These are phyloP conservation scores for Lactarius psammicola DNA, from an alignment of 768 basidiomycete genomes.

Conservation along the genomic window DNA sequence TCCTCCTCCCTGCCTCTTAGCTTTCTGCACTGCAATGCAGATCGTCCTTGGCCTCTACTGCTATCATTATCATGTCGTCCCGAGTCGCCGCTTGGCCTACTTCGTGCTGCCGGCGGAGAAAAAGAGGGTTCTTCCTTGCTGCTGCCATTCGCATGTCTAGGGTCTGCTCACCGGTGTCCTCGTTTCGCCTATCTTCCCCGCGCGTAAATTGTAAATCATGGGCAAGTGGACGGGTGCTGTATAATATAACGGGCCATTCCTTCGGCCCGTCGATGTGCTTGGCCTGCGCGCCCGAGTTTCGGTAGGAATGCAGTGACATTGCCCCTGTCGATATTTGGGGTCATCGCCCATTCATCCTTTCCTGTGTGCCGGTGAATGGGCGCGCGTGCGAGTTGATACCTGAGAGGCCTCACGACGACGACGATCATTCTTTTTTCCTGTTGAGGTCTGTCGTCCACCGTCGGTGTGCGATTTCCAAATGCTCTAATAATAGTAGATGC, in stretches of 20 bases:
- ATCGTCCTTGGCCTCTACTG: neutral
- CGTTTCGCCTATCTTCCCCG: neutral
- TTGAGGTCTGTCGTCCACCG: neutral
- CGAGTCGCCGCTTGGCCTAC: neutral
- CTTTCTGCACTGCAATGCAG: no score
- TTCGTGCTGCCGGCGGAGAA: neutral
- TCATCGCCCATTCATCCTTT: neutral
- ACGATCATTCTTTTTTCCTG: neutral
- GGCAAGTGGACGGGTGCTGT: neutral
- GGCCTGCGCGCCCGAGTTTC: neutral
- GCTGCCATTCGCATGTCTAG: neutral
- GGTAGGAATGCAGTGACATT: neutral
- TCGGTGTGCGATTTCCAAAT: neutral
- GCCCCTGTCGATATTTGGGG: constrained; percentile 1
- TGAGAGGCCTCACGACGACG: neutral
- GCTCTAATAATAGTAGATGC: neutral
- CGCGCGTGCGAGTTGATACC: neutral
- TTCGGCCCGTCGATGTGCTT: neutral
- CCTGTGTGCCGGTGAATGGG: neutral
- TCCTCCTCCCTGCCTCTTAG: no score
- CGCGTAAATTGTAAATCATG: neutral
- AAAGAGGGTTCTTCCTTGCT: neutral
- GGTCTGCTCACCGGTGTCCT: neutral
- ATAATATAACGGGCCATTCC: neutral
- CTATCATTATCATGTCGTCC: neutral